These are phyloP conservation scores for Tympanopsis confertula DNA, from an alignment of 2,329 filamentous ascomycete genomes.

Conservation along the genomic window DNA sequence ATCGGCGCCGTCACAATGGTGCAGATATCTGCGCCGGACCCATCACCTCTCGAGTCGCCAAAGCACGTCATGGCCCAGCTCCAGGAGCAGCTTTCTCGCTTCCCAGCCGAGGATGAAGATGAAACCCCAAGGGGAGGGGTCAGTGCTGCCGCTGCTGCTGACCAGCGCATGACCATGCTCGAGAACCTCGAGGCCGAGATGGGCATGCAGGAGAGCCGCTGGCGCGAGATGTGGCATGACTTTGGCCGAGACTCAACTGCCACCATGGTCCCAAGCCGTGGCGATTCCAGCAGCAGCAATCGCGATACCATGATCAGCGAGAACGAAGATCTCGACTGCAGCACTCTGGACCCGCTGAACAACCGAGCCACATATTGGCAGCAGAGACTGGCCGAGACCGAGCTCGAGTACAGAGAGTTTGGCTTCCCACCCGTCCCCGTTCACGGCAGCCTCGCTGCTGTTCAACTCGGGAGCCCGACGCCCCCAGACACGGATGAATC, in stretches of 20 bases:
- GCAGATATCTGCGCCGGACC: slow-evolving; percentile 32
- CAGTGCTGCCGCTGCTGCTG: slow-evolving; percentile 20
- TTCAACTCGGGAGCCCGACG: slow-evolving; percentile 36
- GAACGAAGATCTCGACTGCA: slow-evolving; percentile 6
- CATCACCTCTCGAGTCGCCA: slow-evolving; percentile 40
- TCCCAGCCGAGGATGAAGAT: slow-evolving; percentile 3
- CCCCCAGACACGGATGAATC: slow-evolving; percentile 39
- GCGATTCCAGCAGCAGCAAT: not conserved
- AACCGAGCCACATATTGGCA: slow-evolving; percentile 27
- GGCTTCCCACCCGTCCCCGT: slow-evolving; percentile 13
- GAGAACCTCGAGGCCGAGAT: slow-evolving; percentile 51
- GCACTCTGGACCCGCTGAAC: slow-evolving; percentile 14
- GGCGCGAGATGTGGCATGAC: slow-evolving; percentile 43
- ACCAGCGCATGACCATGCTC: slow-evolving; percentile 34
- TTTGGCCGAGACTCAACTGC: slow-evolving; percentile 38
- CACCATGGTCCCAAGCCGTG: slow-evolving; percentile 17
- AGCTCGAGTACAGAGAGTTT: slow-evolving; percentile 28
- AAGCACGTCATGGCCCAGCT: slow-evolving; percentile 34
- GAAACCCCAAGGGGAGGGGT: slow-evolving; percentile 1
- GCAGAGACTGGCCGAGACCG: slow-evolving; percentile 29
- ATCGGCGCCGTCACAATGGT: slow-evolving; percentile 17
- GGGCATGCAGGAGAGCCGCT: slow-evolving; percentile 45
- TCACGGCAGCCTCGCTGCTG: slow-evolving; percentile 25
- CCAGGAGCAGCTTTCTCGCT: slow-evolving; percentile 30
- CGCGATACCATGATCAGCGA: not conserved